Conservation (phyloP, 1,139 yeast genomes). For the Saccharomyces hybrid region DNA sequence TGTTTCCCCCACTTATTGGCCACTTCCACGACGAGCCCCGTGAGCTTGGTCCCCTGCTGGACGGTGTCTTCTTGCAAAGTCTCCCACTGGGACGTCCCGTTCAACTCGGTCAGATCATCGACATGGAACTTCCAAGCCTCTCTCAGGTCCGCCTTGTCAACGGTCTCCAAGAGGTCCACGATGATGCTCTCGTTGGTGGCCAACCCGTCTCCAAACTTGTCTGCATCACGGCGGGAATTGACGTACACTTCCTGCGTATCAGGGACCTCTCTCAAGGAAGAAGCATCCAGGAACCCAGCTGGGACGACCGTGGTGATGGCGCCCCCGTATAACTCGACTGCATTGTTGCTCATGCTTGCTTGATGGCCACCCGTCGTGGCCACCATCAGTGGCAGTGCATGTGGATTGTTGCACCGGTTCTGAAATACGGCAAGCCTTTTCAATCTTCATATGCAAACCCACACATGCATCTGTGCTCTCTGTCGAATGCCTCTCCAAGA, state of each 20-base stretch:
- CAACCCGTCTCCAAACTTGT: slow-evolving; percentile 31
- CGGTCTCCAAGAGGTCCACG: slow-evolving; percentile 61
- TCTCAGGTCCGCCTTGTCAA: slow-evolving; percentile 35
- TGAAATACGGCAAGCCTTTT: neutral
- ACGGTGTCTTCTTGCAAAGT: slow-evolving; percentile 12
- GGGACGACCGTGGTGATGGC: slow-evolving; percentile 58
- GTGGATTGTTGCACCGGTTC: neutral
- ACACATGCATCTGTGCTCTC: neutral
- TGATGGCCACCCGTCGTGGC: neutral
- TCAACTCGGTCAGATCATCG: slow-evolving; percentile 36
- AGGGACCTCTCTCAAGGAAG: slow-evolving; percentile 68
- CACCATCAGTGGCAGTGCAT: neutral
- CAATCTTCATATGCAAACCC: slow-evolving; percentile 1
- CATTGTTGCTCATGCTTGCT: neutral
- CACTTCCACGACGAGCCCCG: slow-evolving; percentile 19
- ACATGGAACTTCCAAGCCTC: slow-evolving; percentile 38
- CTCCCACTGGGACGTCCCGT: slow-evolving; percentile 30
- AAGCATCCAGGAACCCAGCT: slow-evolving; percentile 56
- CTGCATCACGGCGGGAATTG: slow-evolving; percentile 31
- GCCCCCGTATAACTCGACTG: slow-evolving; percentile 58
- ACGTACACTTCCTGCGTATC: slow-evolving; percentile 85
- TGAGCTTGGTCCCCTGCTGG: slow-evolving; percentile 9
- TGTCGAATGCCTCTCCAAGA: neutral
- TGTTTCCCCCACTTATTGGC: slow-evolving; percentile 43
- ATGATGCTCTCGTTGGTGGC: slow-evolving; percentile 54